These are phyloP conservation scores for Canavalia gladiata DNA, from an alignment of 306 rosid genomes.

Conservation along the genomic window DNA sequence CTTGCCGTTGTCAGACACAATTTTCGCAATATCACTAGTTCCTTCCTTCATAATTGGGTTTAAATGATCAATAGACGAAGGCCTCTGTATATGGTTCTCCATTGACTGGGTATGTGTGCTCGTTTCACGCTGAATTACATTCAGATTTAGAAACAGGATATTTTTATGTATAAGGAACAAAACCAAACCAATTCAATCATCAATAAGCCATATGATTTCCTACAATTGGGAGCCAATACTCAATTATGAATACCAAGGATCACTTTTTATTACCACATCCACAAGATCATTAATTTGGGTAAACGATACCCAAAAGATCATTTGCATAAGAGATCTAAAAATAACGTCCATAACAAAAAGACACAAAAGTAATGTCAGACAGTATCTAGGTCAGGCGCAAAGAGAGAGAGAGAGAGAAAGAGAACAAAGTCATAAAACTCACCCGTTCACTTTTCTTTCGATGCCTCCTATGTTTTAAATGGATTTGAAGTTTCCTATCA, in stretches of 20 bases:
- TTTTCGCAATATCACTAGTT: constrained; percentile 49
- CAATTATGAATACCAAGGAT: constrained; percentile 36
- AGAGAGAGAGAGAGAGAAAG: constrained; percentile 30
- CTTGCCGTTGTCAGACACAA: constrained; percentile 46
- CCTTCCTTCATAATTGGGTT: constrained; percentile 53
- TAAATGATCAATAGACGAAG: constrained; percentile 52
- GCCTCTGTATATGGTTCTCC: constrained; percentile 54
- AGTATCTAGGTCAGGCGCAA: constrained; percentile 19
- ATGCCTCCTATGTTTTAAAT: constrained; percentile 77
- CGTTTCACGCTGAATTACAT: constrained; percentile 55
- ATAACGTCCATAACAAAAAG: constrained; percentile 8
- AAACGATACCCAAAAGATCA: constrained; percentile 27
- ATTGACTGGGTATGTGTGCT: constrained; percentile 45
- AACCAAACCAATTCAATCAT: constrained; percentile 27
- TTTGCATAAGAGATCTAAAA: constrained; percentile 24
- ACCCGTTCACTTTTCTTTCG: constrained; percentile 76
- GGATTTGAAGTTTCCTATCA: constrained; percentile 78
- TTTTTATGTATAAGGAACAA: constrained; percentile 21
- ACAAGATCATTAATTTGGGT: constrained; percentile 24
- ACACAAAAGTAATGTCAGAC: constrained; percentile 25
- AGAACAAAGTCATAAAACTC: constrained; percentile 31
- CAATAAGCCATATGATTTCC: constrained; percentile 26
- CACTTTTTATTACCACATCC: constrained; percentile 5
- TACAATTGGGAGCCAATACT: constrained; percentile 8
- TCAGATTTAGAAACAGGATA: constrained; percentile 52